These are phyloP conservation scores for Cladophialophora exuberans DNA, from an alignment of 2,329 filamentous ascomycete species.

Conservation along the genomic window DNA sequence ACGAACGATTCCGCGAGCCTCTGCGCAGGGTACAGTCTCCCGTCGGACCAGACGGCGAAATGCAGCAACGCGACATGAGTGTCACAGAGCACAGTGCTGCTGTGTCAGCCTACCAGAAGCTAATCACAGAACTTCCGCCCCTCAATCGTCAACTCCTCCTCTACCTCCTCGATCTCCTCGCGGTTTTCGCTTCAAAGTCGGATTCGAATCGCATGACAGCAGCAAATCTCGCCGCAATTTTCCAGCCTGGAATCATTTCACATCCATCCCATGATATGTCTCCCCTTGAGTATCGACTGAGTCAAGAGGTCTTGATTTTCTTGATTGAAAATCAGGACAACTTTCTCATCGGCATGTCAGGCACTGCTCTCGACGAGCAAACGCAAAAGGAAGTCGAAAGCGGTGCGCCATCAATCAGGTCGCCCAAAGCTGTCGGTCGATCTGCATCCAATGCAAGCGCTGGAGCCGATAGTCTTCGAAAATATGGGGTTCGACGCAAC, in stretches of 20 bases:
- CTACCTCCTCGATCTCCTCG: constrained; percentile 93
- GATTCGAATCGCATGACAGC: constrained; percentile 97
- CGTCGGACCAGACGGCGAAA: constrained; percentile 70
- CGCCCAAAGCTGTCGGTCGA: constrained; percentile 65
- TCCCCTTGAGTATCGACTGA: constrained; percentile 88
- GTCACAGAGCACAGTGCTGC: constrained; percentile 67
- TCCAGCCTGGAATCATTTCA: constrained; percentile 93
- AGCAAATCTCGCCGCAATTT: constrained; percentile 91
- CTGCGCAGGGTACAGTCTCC: constrained; percentile 71
- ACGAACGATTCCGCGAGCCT: constrained; percentile 86
- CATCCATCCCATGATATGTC: constrained; percentile 96
- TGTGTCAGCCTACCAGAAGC: constrained; percentile 79
- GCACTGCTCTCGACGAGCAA: constrained; percentile 92
- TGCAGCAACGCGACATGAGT: constrained; percentile 64
- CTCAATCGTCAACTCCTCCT: constrained; percentile 91
- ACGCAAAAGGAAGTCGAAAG: constrained; percentile 71
- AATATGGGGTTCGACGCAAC: constrained; percentile 79
- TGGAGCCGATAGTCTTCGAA: constrained; percentile 82
- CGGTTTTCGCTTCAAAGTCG: constrained; percentile 95
- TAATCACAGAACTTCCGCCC: constrained; percentile 91
- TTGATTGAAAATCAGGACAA: constrained; percentile 98
- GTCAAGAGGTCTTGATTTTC: constrained; percentile 96
- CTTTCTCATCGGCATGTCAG: constrained; percentile 97
- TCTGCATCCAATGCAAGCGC: constrained; percentile 88
- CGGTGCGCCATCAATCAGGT: constrained; percentile 56